Evolutionary conservation across 331 rosid species (phyloP).

Genomic region (Cucumis variabilis): DNA sequence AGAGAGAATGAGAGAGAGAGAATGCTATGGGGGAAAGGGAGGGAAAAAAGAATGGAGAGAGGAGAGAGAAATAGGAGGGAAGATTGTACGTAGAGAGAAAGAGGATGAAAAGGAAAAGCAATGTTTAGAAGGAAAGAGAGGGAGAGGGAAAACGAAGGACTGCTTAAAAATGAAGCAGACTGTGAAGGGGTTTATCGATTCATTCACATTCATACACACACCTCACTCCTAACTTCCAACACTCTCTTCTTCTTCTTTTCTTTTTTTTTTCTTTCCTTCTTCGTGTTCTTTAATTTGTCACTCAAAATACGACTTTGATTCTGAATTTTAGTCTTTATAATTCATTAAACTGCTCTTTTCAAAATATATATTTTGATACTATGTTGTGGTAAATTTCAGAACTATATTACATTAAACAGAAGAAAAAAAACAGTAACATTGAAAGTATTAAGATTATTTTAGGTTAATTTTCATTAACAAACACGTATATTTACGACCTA

Average conservation of each 20-base stretch:
- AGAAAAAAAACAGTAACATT: too few species aligned
- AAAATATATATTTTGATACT: too few species aligned
- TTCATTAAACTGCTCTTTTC: too few species aligned
- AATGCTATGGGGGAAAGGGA: background rate
- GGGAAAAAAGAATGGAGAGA: slow-evolving; percentile 37
- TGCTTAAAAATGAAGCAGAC: slow-evolving; percentile 74
- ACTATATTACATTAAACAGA: too few species aligned
- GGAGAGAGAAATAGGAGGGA: slow-evolving; percentile 34
- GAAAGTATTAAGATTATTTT: too few species aligned
- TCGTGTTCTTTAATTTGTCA: background rate
- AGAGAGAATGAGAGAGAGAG: slow-evolving; percentile 36
- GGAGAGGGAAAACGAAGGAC: slow-evolving; percentile 51
- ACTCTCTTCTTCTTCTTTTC: background rate
- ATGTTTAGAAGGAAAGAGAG: slow-evolving; percentile 33
- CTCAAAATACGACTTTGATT: too few species aligned
- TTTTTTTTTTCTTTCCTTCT: background rate
- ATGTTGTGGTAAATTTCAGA: too few species aligned
- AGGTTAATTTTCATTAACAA: too few species aligned
- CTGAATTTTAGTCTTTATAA: too few species aligned
- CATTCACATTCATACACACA: background rate
- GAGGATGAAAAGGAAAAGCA: background rate
- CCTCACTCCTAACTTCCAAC: background rate
- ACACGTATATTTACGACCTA: too few species aligned
- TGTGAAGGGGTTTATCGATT: slow-evolving; percentile 27
- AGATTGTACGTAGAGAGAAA: slow-evolving; percentile 29